Evolutionary conservation across 441 rosid genomes (phyloP).

Genomic region (Pelargonium citronellum): DNA sequence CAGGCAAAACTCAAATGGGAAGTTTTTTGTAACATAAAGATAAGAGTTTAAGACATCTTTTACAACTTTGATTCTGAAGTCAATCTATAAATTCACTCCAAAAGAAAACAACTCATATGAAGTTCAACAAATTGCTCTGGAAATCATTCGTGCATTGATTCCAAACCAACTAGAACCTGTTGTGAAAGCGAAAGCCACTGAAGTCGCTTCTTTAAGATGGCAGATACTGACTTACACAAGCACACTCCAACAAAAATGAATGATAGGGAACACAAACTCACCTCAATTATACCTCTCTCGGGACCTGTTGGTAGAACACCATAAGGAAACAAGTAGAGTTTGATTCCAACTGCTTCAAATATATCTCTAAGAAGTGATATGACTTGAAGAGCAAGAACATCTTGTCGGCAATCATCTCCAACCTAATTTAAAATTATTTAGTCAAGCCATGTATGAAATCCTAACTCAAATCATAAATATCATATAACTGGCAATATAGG

Average conservation of each 20-base stretch:
- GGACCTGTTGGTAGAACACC: constrained; percentile 99
- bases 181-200: no score
- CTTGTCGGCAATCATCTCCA: constrained; percentile 99
- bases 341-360: constrained; percentile 78
- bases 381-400: constrained; percentile 98
- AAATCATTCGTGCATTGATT: background rate
- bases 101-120: background rate
- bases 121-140: constrained; percentile 1
- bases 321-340: constrained; percentile 88
- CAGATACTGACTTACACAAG: constrained; percentile 2
- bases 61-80: background rate
- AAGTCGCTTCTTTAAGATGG: no score
- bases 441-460: no score
- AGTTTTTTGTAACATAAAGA: background rate
- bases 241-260: background rate
- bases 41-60: background rate
- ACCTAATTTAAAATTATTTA: constrained; percentile 38
- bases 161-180: background rate
- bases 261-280: constrained; percentile 23
- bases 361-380: constrained; percentile 86
- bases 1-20: no score
- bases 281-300: constrained; percentile 94
- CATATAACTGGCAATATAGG: no score
- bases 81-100: no score
- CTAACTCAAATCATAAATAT: no score